phyloP scores from a whole-genome alignment of 352 stramenopile genomes.

The Phytopythium montanum region DNA sequence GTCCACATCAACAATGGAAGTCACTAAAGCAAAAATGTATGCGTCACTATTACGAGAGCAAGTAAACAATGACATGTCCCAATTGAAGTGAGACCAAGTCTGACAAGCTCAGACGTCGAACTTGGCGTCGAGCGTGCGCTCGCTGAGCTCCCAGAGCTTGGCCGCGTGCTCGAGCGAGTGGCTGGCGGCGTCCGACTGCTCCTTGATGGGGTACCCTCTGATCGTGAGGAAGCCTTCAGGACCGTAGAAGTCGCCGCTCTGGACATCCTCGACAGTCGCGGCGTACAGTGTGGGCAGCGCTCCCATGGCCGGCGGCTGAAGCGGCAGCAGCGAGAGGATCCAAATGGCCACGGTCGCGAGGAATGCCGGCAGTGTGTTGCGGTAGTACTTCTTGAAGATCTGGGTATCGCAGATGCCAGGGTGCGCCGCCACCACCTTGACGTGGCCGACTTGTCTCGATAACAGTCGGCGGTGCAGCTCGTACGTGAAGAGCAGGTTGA shows the following conservation, averaged over 20 bases:
- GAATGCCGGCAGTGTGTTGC: constrained; percentile 24
- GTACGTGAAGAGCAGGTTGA: constrained; percentile 60
- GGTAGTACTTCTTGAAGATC: constrained; percentile 47
- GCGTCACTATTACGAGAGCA: neutral
- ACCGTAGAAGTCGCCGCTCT: constrained; percentile 48
- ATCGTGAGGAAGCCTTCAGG: constrained; percentile 38
- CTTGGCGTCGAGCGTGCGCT: constrained; percentile 30
- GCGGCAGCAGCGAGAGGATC: constrained; percentile 35
- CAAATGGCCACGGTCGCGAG: constrained; percentile 32
- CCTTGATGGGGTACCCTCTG: constrained; percentile 39
- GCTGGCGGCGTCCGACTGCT: constrained; percentile 29
- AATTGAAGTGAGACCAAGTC: neutral
- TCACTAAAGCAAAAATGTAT: neutral
- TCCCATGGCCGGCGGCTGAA: constrained; percentile 42
- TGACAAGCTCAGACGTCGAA: constrained; percentile 16
- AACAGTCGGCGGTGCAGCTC: constrained; percentile 47
- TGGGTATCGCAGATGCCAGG: constrained; percentile 47
- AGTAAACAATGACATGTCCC: neutral
- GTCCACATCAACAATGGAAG: no score
- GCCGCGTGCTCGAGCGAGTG: constrained; percentile 30
- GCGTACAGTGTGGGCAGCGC: constrained; percentile 52
- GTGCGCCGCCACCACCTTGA: constrained; percentile 48
- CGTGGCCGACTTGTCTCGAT: constrained; percentile 25
- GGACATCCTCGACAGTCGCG: constrained; percentile 32
- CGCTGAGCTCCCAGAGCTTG: constrained; percentile 50